Evolutionary conservation across 345 rosid species (phyloP).

Genomic region (Zanthoxylum bungeanum): DNA sequence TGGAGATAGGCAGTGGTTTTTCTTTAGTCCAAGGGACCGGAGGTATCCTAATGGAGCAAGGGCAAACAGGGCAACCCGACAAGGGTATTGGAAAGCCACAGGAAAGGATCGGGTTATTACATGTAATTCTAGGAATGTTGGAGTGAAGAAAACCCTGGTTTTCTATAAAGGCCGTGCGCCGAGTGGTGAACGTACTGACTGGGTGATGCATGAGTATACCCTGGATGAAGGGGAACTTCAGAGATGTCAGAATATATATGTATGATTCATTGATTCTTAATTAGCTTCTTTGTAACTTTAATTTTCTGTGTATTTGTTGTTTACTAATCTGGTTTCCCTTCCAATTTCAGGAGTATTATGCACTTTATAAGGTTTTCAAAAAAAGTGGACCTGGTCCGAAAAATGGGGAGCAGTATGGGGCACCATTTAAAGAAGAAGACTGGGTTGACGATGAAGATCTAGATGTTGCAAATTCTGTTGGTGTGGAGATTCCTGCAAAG

Average conservation of each 20-base stretch:
- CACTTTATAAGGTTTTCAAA: slow-evolving; percentile 76
- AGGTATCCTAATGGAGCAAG: slow-evolving; percentile 92
- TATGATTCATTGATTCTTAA: slow-evolving; percentile 27
- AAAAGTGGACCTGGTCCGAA: slow-evolving; percentile 98
- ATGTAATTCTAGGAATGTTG: slow-evolving; percentile 56
- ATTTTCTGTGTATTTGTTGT: background rate
- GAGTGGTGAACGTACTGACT: slow-evolving; percentile 72
- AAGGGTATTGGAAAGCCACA: slow-evolving; percentile 91
- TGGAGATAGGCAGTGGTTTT: slow-evolving; percentile 94
- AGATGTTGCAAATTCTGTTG: slow-evolving; percentile 16
- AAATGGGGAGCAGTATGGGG: slow-evolving; percentile 96
- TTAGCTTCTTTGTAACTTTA: background rate
- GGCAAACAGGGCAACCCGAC: slow-evolving; percentile 68
- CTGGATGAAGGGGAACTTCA: slow-evolving; percentile 73
- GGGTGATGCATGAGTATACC: slow-evolving; percentile 97
- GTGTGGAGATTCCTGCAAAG: slow-evolving; percentile 22
- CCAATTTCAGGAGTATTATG: slow-evolving; percentile 55
- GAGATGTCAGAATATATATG: slow-evolving; percentile 64
- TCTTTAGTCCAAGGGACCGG: slow-evolving; percentile 78
- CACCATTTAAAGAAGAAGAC: slow-evolving; percentile 85
- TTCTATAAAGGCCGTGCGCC: slow-evolving; percentile 87
- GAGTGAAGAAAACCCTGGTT: slow-evolving; percentile 84
- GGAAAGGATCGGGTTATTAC: slow-evolving; percentile 69
- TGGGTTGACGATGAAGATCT: slow-evolving; percentile 60
- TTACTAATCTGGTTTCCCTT: slow-evolving; percentile 3